These are phyloP conservation scores for Chlorella vulgaris DNA, from an alignment of 139 green algal species.

Conservation along the genomic window DNA sequence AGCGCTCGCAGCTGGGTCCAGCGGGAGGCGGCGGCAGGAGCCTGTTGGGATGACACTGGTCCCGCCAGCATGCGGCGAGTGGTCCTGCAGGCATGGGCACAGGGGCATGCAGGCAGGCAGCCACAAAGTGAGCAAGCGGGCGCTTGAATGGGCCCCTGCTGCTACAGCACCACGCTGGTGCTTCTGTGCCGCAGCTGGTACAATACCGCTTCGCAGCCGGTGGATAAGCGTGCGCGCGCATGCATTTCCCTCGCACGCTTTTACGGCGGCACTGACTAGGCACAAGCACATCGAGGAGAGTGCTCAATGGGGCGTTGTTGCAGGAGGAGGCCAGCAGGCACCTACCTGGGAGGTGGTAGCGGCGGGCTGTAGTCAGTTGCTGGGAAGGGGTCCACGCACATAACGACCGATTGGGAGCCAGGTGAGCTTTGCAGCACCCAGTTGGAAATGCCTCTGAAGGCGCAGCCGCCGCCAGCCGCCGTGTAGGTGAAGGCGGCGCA, in stretches of 20 bases:
- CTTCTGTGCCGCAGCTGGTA: too few relatives aligned
- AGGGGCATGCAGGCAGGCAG: neutral
- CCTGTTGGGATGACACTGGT: neutral
- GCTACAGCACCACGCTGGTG: too few relatives aligned
- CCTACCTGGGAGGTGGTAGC: neutral
- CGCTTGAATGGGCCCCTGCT: neutral
- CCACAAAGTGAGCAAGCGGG: neutral
- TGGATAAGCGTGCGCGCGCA: too few relatives aligned
- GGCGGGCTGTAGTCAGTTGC: neutral
- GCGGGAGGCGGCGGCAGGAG: too few relatives aligned
- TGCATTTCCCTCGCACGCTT: too few relatives aligned
- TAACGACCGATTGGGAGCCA: neutral
- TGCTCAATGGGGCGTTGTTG: neutral
- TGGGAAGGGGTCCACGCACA: conserved; percentile 4
- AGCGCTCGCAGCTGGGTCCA: neutral
- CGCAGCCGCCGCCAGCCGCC: neutral
- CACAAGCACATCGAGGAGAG: neutral
- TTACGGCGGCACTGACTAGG: too few relatives aligned
- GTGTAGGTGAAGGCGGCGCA: conserved; percentile 21
- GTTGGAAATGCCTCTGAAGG: neutral
- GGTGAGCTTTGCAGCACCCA: neutral
- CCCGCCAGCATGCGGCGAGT: neutral
- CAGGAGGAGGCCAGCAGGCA: neutral
- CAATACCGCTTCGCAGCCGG: too few relatives aligned
- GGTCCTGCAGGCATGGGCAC: neutral